These are phyloP conservation scores for Posidonia oceanica DNA, from an alignment of 116 monocot species.

Conservation along the genomic window DNA sequence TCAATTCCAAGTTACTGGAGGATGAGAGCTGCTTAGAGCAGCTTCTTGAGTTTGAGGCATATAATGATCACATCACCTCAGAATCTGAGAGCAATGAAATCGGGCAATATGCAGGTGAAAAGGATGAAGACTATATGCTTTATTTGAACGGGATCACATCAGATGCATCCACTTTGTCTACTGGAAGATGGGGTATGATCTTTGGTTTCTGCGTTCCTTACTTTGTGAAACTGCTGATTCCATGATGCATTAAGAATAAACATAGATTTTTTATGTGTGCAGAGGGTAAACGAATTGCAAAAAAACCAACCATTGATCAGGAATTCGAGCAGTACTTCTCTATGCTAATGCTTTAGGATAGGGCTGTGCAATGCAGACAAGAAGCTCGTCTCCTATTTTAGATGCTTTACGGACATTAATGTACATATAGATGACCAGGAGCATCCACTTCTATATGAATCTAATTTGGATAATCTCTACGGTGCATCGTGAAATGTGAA, in stretches of 20 bases:
- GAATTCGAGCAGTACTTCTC: constrained; percentile 87
- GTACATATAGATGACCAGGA: no score
- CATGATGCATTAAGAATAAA: background rate
- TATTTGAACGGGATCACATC: constrained; percentile 23
- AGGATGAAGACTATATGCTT: constrained; percentile 12
- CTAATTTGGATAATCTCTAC: no score
- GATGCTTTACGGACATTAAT: no score
- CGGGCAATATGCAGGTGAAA: background rate
- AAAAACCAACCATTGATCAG: constrained; percentile 60
- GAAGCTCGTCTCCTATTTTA: no score
- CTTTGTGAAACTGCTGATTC: background rate
- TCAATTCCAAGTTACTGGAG: background rate
- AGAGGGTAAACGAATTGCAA: constrained; percentile 21
- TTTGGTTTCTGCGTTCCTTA: background rate
- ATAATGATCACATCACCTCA: constrained; percentile 1
- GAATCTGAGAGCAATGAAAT: constrained; percentile 6
- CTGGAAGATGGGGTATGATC: constrained; percentile 8
- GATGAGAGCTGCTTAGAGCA: constrained; percentile 1
- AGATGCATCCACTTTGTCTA: constrained; percentile 11
- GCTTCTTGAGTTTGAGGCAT: constrained; percentile 13
- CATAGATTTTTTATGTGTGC: constrained; percentile 6
- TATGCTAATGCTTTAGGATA: constrained; percentile 44
- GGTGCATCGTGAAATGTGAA: no score
- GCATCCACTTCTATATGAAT: no score
- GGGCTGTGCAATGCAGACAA: background rate